These are phyloP conservation scores for Naganishia vishniacii DNA, from an alignment of 768 basidiomycete genomes.

Conservation along the genomic window DNA sequence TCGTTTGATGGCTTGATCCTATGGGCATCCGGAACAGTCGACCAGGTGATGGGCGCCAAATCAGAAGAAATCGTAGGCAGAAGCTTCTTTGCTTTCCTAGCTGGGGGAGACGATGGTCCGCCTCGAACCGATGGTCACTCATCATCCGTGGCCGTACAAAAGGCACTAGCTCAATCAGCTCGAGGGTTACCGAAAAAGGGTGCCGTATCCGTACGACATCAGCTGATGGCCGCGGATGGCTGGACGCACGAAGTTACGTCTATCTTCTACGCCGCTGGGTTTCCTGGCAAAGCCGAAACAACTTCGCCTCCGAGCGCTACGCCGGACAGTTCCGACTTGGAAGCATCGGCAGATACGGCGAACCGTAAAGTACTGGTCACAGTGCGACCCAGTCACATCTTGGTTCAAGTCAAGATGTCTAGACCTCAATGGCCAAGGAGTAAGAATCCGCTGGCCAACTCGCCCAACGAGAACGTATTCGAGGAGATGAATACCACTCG, in stretches of 20 bases:
- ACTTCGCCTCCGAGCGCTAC: background rate
- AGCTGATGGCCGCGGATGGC: conserved; percentile 38
- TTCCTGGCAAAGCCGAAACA: background rate
- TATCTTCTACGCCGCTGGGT: conserved; percentile 38
- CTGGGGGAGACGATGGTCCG: conserved; percentile 38
- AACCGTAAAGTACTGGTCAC: conserved; percentile 25
- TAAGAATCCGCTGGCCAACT: conserved; percentile 27
- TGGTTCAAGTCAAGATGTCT: conserved; percentile 44
- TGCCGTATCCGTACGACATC: conserved; percentile 42
- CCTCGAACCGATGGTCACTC: conserved; percentile 28
- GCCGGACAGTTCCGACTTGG: conserved; percentile 28
- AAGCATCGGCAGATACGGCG: conserved; percentile 24
- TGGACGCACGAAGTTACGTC: conserved; percentile 46
- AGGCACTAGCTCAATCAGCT: conserved; percentile 37
- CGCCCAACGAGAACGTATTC: conserved; percentile 57
- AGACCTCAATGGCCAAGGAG: conserved; percentile 27
- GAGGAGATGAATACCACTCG: conserved; percentile 64
- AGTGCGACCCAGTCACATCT: conserved; percentile 36
- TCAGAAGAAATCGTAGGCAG: conserved; percentile 48
- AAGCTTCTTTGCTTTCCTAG: conserved; percentile 42
- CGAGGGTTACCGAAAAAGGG: conserved; percentile 29
- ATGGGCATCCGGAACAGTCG: conserved; percentile 44
- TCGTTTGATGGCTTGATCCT: conserved; percentile 51
- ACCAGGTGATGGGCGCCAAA: conserved; percentile 42
- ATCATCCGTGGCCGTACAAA: conserved; percentile 29